phyloP scores from a whole-genome alignment of 78 protist species.

The Capsaspora owczarzaki region DNA sequence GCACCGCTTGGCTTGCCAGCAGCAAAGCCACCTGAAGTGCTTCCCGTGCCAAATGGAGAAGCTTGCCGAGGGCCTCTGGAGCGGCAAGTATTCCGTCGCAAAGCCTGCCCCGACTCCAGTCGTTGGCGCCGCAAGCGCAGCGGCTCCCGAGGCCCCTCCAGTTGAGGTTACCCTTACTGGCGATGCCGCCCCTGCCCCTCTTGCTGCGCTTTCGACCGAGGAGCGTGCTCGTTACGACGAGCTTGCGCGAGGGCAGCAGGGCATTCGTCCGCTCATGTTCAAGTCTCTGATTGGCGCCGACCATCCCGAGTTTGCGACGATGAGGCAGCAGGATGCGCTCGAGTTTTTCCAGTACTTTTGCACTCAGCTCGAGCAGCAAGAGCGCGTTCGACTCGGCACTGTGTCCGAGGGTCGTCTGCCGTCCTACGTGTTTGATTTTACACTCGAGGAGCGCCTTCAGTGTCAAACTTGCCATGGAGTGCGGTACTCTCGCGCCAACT shows the following conservation, averaged over 20 bases:
- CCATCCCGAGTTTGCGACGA: slow-evolving; percentile 51
- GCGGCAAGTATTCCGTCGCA: slow-evolving; percentile 16
- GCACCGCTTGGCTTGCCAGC: no score
- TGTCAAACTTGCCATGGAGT: slow-evolving; percentile 5
- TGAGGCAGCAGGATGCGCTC: slow-evolving; percentile 54
- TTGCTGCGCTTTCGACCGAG: neutral
- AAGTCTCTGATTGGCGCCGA: slow-evolving; percentile 24
- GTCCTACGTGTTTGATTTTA: neutral
- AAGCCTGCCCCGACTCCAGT: neutral
- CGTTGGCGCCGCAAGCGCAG: neutral
- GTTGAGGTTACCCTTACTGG: neutral
- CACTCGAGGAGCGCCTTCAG: slow-evolving; percentile 13
- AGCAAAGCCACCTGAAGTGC: neutral
- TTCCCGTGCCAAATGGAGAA: slow-evolving; percentile 21
- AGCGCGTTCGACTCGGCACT: neutral
- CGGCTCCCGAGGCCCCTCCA: no score
- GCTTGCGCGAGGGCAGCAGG: neutral
- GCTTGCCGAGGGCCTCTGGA: slow-evolving; percentile 15
- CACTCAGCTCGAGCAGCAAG: neutral
- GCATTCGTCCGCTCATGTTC: slow-evolving; percentile 41
- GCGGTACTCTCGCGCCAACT: neutral
- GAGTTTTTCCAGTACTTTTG: slow-evolving; percentile 39
- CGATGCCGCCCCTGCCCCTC: slow-evolving; percentile 6
- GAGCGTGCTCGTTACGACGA: neutral
- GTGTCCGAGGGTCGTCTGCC: neutral